These are phyloP conservation scores for Ceratocystis albifundus DNA, from an alignment of 2,329 filamentous ascomycete genomes.

Conservation along the genomic window DNA sequence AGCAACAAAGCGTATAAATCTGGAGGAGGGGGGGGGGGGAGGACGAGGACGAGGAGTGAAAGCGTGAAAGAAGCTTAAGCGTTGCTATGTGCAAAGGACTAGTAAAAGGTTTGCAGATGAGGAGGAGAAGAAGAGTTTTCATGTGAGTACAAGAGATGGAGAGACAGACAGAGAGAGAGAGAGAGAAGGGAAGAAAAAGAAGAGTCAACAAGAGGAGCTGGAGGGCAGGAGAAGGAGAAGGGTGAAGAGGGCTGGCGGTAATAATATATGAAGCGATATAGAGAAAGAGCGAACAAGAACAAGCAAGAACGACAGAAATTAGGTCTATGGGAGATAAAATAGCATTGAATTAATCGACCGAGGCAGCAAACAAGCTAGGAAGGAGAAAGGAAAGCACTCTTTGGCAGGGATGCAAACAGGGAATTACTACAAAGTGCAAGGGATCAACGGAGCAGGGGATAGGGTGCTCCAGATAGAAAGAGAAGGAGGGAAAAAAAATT, in stretches of 20 bases:
- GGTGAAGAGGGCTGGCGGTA: not conserved
- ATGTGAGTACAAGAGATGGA: not conserved
- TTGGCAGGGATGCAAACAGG: conserved; percentile 9
- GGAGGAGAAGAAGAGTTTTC: not conserved
- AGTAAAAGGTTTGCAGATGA: not conserved
- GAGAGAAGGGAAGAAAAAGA: not conserved
- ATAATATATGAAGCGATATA: conserved; percentile 13
- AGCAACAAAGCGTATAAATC: conserved; percentile 3
- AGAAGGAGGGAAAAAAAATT: too few relatives aligned
- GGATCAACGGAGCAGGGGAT: not conserved
- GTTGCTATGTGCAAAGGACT: not conserved
- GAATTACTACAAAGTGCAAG: not conserved
- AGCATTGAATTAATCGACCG: not conserved
- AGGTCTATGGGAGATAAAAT: not conserved
- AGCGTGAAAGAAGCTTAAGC: not conserved
- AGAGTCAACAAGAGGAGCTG: not conserved
- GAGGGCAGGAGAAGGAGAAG: not conserved
- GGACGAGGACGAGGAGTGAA: not conserved
- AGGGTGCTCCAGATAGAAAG: not conserved
- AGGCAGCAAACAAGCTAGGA: not conserved
- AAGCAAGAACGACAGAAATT: not conserved
- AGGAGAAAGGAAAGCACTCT: not conserved
- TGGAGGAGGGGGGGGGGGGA: not conserved
- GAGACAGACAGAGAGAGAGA: too few relatives aligned
- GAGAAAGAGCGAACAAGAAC: not conserved